Conservation (phyloP, 2,329 filamentous ascomycete genomes). For the Colletotrichum spaethianum region DNA sequence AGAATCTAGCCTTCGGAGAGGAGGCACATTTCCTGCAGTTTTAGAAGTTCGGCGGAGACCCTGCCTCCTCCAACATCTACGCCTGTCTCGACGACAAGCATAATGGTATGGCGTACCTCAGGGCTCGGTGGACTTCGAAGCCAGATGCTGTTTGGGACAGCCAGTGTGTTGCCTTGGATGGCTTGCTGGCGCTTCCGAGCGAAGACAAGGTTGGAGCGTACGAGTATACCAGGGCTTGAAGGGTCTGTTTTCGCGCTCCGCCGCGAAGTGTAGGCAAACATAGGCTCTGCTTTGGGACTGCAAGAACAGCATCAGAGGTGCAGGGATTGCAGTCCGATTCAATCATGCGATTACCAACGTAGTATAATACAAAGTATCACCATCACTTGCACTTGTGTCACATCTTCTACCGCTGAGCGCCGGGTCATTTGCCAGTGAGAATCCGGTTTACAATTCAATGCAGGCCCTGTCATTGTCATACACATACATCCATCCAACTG, state of each 20-base stretch:
- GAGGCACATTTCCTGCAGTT: not conserved
- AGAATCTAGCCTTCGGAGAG: conserved; percentile 28
- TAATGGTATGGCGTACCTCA: not conserved
- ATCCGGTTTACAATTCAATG: conserved; percentile 13
- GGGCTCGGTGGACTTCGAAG: conserved; percentile 5
- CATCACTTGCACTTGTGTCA: not conserved
- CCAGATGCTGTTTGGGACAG: not conserved
- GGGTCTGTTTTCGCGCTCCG: not conserved
- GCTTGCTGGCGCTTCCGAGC: conserved; percentile 48
- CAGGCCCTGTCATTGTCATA: not conserved
- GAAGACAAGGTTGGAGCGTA: conserved; percentile 52
- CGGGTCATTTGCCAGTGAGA: no score
- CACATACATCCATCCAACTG: not conserved
- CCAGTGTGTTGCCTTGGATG: conserved; percentile 52
- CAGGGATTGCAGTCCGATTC: accelerated
- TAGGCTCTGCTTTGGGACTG: not conserved
- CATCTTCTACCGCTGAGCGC: no score
- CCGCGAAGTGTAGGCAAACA: not conserved
- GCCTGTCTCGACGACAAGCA: conserved; percentile 5
- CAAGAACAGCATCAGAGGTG: not conserved
- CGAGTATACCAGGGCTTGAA: conserved; percentile 53
- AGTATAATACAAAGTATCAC: conserved; percentile 7
- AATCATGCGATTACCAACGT: no score
- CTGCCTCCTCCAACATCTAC: conserved; percentile 37
- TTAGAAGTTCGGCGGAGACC: conserved; percentile 33